These are phyloP conservation scores for Daldinia caldariorum DNA, from an alignment of 495 filamentous ascomycete species.

Conservation along the genomic window DNA sequence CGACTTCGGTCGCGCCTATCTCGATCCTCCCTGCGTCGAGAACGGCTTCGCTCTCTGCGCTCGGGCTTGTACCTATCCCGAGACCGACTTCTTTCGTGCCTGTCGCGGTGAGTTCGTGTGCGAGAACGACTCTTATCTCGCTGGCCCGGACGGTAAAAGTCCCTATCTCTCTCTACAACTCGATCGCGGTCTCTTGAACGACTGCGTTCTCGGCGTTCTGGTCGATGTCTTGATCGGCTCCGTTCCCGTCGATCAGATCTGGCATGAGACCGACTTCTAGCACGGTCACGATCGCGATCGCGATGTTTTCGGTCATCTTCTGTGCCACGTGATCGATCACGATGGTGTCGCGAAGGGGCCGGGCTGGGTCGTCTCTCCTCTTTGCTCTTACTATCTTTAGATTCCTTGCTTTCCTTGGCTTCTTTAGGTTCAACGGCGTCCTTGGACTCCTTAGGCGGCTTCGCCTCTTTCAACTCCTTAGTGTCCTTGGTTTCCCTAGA, in stretches of 20 bases:
- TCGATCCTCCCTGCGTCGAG: conserved; percentile 45
- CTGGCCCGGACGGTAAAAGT: conserved; percentile 46
- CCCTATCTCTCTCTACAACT: conserved; percentile 47
- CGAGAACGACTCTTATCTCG: conserved; percentile 50
- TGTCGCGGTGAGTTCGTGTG: conserved; percentile 38
- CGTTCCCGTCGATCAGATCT: conserved; percentile 38
- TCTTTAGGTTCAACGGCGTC: conserved; percentile 40
- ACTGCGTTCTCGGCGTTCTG: conserved; percentile 47
- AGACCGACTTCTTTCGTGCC: conserved; percentile 45
- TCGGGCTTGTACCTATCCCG: conserved; percentile 48
- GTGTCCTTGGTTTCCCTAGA: conserved; percentile 30
- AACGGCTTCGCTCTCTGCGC: conserved; percentile 55
- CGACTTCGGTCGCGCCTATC: conserved; percentile 47
- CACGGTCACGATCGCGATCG: conserved; percentile 44
- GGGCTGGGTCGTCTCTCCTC: conserved; percentile 50
- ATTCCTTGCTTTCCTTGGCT: conserved; percentile 38
- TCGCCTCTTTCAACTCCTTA: conserved; percentile 36
- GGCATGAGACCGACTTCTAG: conserved; percentile 36
- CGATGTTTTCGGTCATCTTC: conserved; percentile 35
- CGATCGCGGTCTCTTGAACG: conserved; percentile 48
- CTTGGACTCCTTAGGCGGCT: conserved; percentile 31
- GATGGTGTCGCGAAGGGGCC: conserved; percentile 43
- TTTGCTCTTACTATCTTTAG: conserved; percentile 35
- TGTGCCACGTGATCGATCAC: conserved; percentile 18
- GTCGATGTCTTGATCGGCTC: conserved; percentile 41